These are phyloP conservation scores for Diaporthe ilicicola DNA, from an alignment of 2,329 filamentous ascomycete species.

Conservation along the genomic window DNA sequence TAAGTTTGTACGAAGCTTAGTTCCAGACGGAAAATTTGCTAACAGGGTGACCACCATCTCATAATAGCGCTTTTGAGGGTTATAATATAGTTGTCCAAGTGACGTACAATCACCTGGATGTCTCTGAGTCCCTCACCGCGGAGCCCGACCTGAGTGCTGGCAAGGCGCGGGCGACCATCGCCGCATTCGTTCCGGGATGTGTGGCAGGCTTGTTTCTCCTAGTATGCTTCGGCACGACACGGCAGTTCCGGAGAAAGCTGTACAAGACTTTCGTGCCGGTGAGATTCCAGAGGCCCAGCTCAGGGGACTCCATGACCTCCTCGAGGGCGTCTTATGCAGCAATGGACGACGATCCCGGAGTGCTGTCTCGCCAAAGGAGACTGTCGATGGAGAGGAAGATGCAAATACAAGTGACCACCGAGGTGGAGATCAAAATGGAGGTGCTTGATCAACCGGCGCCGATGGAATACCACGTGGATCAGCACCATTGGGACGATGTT, in stretches of 20 bases:
- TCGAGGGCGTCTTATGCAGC: slow-evolving; percentile 11
- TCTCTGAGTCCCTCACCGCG: not conserved
- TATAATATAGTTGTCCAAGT: slow-evolving; percentile 25
- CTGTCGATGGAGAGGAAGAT: slow-evolving; percentile 31
- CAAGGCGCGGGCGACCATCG: not conserved
- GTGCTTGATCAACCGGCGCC: not conserved
- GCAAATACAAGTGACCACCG: slow-evolving; percentile 31
- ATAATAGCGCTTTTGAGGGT: slow-evolving; percentile 24
- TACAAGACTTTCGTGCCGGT: slow-evolving; percentile 21
- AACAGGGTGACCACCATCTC: not conserved
- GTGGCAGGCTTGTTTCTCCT: slow-evolving; percentile 29
- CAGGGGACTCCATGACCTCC: slow-evolving; percentile 7
- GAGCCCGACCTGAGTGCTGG: slow-evolving; percentile 27
- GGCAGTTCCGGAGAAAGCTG: slow-evolving; percentile 21
- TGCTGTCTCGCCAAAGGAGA: slow-evolving; percentile 31
- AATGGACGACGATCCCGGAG: slow-evolving; percentile 31
- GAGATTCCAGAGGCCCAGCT: not conserved
- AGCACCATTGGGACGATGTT: slow-evolving; percentile 23
- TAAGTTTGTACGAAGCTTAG: not conserved
- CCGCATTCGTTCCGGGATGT: slow-evolving; percentile 29
- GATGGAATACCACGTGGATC: not conserved
- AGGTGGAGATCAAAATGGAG: slow-evolving; percentile 32
- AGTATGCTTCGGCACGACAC: slow-evolving; percentile 28
- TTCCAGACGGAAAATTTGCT: not conserved
- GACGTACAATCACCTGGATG: not conserved